Conservation (phyloP, 2,329 filamentous ascomycete species). For the Trichoderma breve region DNA sequence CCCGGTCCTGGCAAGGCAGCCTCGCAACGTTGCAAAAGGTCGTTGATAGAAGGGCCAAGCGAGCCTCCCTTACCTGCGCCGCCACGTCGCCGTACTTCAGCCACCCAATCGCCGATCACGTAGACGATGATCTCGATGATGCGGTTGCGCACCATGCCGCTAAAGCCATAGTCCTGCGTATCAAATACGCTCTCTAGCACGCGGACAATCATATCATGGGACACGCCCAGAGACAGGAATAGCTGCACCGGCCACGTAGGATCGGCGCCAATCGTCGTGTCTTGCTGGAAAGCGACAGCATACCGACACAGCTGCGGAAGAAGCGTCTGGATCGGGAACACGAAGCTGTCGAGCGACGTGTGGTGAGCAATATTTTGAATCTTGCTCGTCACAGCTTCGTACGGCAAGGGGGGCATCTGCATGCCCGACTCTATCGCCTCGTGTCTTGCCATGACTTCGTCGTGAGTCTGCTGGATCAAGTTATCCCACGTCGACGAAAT, state of each 20-base stretch:
- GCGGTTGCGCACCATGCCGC: constrained; percentile 46
- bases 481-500: constrained; percentile 83
- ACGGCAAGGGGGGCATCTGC: constrained; percentile 54
- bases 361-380: constrained; percentile 65
- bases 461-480: constrained; percentile 71
- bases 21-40: constrained; percentile 52
- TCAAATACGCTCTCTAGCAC: constrained; percentile 58
- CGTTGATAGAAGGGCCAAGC: constrained; percentile 46
- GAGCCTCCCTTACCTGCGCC: constrained; percentile 40
- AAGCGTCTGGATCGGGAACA: constrained; percentile 62
- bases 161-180: constrained; percentile 59
- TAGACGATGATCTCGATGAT: constrained; percentile 56
- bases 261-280: constrained; percentile 56
- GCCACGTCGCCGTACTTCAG: constrained; percentile 48
- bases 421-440: constrained; percentile 42
- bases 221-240: constrained; percentile 55
- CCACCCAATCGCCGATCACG: constrained; percentile 49
- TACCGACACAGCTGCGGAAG: constrained; percentile 64
- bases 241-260: constrained; percentile 57
- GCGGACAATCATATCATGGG: constrained; percentile 55
- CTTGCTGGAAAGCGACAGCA: constrained; percentile 56
- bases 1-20: constrained; percentile 41
- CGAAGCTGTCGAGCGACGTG: constrained; percentile 62
- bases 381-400: constrained; percentile 65
- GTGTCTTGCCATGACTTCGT: constrained; percentile 47